Base-by-base conservation (phyloP, 306 rosid species). In the Psophocarpus tetragonolobus region DNA sequence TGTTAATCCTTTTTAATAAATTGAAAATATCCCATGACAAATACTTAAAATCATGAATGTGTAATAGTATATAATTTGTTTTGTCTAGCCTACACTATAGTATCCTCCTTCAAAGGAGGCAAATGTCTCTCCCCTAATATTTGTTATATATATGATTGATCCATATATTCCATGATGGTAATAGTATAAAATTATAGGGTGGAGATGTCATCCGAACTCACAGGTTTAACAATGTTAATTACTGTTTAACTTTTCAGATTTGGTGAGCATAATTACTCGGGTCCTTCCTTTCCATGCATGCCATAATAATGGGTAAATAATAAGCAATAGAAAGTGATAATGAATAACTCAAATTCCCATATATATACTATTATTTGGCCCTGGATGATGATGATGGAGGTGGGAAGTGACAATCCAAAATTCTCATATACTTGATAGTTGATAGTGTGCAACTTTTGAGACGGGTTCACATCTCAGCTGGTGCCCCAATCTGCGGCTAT, bases 331-430 rank as follows among this genome's bases (percentile, higher is more conserved):
- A 79, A 81, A 64, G 84, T 76, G 74, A 82, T 87, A 75, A 84
- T 81, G 70, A 71, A 77, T 12, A 67, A 60, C 80, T 51, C 89
- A 79, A 84, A 81, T 80, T 79, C 75, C 80, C 87, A 77, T 48
- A 67, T 54, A 65, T 35, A 66, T 32, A 45, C 21, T 76, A 78
- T 42, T 74, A 15, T 38, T 72, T 70, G 74, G 79, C 53, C 18
- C 71, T 73, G 24, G 21, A 17, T 48, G 67, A 83, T 85, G 83
- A 76, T 74, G 79, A 45, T 24, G 13, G 53, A 74, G 86, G 89
- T 85, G 89, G 79, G 85, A 80, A 81, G 77, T 56, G 42, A 74
- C 74, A 84, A 87, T 88, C 89, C 84, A 90, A 83, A 81, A 50
- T 57, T 56, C 77, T 62, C 56, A 64, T 51, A 68, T 38, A 39